phyloP scores from a whole-genome alignment of 2,329 filamentous ascomycete genomes.

The Huntiella bhutanensis region DNA sequence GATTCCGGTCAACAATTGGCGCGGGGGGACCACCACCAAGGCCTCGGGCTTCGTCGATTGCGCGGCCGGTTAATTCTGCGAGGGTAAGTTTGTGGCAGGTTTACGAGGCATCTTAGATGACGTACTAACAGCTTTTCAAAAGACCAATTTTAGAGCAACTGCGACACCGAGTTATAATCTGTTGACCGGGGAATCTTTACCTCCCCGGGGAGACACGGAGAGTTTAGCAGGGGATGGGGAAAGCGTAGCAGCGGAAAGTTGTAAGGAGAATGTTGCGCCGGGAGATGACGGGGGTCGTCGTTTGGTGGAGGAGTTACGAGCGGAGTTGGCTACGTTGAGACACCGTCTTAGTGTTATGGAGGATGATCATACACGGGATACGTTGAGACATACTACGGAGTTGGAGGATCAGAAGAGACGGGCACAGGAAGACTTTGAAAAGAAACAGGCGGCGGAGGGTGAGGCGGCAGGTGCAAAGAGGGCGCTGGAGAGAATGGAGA shows the following conservation, averaged over 20 bases:
- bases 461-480: conserved; percentile 31
- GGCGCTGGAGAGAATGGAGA: conserved; percentile 29
- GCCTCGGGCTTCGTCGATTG: conserved; percentile 4
- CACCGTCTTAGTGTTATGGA: conserved; percentile 78
- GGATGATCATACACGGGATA: conserved; percentile 67
- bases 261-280: conserved; percentile 40
- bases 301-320: conserved; percentile 60
- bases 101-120: not conserved
- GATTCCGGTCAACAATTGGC: conserved; percentile 9
- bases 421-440: conserved; percentile 70
- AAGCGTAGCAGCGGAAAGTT: conserved; percentile 35
- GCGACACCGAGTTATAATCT: conserved; percentile 35
- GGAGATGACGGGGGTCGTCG: conserved; percentile 38
- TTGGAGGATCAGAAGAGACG: conserved; percentile 60
- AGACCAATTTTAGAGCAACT: conserved; percentile 8
- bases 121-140: not conserved
- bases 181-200: conserved; percentile 27
- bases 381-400: conserved; percentile 66
- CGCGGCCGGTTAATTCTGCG: not conserved
- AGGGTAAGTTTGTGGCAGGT: not conserved
- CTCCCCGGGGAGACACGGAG: conserved; percentile 16
- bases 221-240: conserved; percentile 26
- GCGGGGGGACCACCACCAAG: conserved; percentile 6
- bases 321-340: conserved; percentile 69
- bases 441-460: conserved; percentile 38